phyloP scores from a whole-genome alignment of 2,329 filamentous ascomycete genomes.

The Aulographum hederae region DNA sequence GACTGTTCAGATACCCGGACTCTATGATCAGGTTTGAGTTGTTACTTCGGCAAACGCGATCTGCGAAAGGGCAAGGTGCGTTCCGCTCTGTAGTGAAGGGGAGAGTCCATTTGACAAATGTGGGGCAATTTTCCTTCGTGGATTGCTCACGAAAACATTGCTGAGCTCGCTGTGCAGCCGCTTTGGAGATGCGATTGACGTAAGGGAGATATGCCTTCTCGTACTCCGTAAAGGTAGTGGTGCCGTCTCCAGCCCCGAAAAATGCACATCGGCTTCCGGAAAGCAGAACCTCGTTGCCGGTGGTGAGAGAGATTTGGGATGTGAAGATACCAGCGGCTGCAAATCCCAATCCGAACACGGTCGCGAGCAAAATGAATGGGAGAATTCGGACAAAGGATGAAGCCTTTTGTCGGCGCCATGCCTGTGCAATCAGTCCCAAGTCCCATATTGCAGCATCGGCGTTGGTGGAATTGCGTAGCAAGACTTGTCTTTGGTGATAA shows the following conservation, averaged over 20 bases:
- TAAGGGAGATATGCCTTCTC: background rate
- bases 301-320: slow-evolving; percentile 3
- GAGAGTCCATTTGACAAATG: background rate
- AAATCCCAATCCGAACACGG: background rate
- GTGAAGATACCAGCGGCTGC: slow-evolving; percentile 5
- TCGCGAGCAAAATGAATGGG: slow-evolving; percentile 1
- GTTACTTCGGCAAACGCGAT: slow-evolving; percentile 4
- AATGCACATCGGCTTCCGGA: background rate
- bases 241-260: background rate
- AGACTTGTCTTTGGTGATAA: slow-evolving; percentile 9
- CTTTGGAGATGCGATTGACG: background rate
- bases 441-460: slow-evolving; percentile 1
- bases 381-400: background rate
- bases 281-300: slow-evolving; percentile 3
- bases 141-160: background rate
- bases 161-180: slow-evolving; percentile 1
- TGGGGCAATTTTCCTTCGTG: background rate
- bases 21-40: slow-evolving; percentile 7
- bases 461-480: slow-evolving; percentile 5
- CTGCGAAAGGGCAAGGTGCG: slow-evolving; percentile 7
- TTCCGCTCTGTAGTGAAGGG: background rate
- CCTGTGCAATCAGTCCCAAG: background rate
- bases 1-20: slow-evolving; percentile 8
- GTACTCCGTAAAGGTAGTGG: no score
- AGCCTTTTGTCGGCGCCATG: background rate